phyloP scores from a whole-genome alignment of 352 stramenopile genomes.

The Pythium grandisporangium region DNA sequence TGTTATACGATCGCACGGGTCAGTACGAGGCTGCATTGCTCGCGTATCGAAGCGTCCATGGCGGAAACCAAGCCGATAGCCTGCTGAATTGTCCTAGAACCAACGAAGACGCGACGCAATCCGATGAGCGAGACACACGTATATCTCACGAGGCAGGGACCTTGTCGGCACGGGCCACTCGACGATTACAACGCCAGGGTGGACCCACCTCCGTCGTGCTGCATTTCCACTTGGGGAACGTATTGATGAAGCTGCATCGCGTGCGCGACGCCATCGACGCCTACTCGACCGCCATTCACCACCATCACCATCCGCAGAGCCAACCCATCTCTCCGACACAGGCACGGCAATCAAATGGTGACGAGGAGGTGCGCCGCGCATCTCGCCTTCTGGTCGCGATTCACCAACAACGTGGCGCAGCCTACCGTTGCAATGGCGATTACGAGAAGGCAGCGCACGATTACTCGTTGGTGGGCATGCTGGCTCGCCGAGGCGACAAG shows the following conservation, averaged over 20 bases:
- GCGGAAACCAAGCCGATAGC: no score
- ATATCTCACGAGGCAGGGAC: no score
- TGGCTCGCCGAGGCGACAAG: background rate
- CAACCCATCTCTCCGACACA: no score
- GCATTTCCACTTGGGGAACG: conserved; percentile 48
- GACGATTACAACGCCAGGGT: no score
- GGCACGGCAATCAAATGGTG: no score
- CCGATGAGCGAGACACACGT: no score
- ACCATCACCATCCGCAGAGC: no score
- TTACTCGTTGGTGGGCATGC: conserved; percentile 17
- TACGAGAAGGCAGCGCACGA: conserved; percentile 57
- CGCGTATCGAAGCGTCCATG: no score
- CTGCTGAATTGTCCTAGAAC: no score
- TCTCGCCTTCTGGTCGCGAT: conserved; percentile 16
- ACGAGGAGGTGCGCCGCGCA: conserved; percentile 9
- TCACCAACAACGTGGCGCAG: conserved; percentile 40
- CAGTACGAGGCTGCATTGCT: conserved; percentile 15
- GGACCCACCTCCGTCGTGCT: conserved; percentile 24
- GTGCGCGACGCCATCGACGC: conserved; percentile 28
- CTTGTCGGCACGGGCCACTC: conserved; percentile 15
- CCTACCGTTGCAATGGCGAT: conserved; percentile 42
- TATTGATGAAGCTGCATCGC: conserved; percentile 27
- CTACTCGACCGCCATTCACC: conserved; percentile 40
- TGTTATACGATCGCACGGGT: conserved; percentile 37
- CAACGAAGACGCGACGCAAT: no score